phyloP scores from a whole-genome alignment of 1,284 basidiomycete species.

The Puccinia novopanici region DNA sequence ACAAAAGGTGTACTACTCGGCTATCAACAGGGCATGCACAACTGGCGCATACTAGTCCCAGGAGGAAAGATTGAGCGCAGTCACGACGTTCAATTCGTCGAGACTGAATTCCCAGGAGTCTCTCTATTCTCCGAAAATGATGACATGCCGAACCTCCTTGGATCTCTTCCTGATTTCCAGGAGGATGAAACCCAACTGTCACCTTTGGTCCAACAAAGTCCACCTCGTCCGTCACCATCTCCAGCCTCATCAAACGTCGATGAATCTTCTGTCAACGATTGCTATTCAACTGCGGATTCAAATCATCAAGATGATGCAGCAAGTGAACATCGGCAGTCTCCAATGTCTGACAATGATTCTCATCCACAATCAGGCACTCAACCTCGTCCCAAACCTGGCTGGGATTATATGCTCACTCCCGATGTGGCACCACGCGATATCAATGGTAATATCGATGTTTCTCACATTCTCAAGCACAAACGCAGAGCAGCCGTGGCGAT shows the following conservation, averaged over 20 bases:
- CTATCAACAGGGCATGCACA: background rate
- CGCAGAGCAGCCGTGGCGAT: background rate
- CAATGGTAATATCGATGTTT: background rate
- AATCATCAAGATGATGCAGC: no score
- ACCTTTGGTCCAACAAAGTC: no score
- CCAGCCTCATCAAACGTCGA: no score
- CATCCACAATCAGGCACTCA: background rate
- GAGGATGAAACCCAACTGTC: no score
- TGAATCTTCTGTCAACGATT: no score
- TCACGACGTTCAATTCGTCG: constrained; percentile 18
- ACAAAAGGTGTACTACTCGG: background rate
- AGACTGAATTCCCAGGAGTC: background rate
- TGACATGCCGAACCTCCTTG: no score
- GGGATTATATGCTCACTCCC: background rate
- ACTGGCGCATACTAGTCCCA: background rate
- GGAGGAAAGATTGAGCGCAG: no score
- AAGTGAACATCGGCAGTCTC: no score
- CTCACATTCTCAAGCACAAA: background rate
- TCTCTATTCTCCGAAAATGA: background rate
- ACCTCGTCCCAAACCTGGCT: background rate
- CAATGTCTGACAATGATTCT: background rate
- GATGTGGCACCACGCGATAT: background rate
- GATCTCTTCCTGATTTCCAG: no score
- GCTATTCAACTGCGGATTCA: no score
- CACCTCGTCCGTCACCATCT: no score